These are phyloP conservation scores for Eucalyptus paniculata DNA, from an alignment of 345 rosid genomes.

Conservation along the genomic window DNA sequence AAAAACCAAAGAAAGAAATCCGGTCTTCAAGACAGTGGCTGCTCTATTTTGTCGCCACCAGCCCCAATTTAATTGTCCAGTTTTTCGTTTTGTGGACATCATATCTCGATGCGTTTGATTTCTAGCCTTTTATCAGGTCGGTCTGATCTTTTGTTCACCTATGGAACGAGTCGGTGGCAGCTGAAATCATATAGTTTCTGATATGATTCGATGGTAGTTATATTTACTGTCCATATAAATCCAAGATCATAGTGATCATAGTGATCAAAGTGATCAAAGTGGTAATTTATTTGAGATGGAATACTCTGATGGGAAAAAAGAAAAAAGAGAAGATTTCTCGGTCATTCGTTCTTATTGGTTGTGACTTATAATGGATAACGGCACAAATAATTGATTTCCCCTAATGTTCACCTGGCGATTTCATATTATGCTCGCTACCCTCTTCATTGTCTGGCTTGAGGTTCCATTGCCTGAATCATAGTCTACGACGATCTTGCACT, in stretches of 20 bases:
- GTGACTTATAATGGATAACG: not conserved
- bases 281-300: not conserved
- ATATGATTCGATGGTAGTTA: not conserved
- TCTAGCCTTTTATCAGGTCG: not conserved
- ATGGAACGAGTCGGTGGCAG: not conserved
- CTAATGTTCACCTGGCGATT: not conserved
- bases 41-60: not conserved
- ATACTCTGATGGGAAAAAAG: not conserved
- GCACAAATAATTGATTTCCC: not conserved
- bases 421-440: not conserved
- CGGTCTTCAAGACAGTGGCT: not conserved
- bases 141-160: not conserved
- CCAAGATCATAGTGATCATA: not conserved
- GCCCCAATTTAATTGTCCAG: not conserved
- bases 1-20: not conserved
- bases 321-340: not conserved
- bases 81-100: not conserved
- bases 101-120: not conserved
- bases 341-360: not conserved
- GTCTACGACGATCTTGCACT: not conserved
- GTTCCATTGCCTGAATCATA: not conserved
- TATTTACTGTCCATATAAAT: not conserved
- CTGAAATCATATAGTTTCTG: not conserved
- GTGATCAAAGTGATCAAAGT: not conserved
- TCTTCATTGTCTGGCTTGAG: not conserved